Evolutionary conservation across 2,329 filamentous ascomycete genomes (phyloP).

Genomic region (Apiospora hydei): DNA sequence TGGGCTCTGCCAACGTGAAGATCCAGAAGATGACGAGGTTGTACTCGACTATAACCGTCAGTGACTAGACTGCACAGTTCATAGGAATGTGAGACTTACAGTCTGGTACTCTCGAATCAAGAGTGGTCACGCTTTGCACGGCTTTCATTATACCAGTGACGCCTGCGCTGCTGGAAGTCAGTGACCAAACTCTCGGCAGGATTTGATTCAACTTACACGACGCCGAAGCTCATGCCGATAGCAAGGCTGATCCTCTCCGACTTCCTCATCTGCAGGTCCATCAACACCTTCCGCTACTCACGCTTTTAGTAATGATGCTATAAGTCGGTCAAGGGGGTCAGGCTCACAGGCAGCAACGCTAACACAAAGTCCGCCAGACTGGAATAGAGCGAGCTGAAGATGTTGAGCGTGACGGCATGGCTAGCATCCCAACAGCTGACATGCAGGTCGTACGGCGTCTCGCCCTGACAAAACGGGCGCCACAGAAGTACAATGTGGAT

Average conservation of each 20-base stretch:
- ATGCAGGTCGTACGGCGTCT: background rate
- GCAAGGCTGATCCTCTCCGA: background rate
- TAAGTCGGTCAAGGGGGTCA: background rate
- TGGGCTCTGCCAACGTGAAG: background rate
- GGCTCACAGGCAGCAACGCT: background rate
- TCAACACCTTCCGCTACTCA: background rate
- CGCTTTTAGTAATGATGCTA: background rate
- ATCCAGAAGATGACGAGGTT: constrained; percentile 8
- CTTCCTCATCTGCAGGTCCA: background rate
- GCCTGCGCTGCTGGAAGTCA: background rate
- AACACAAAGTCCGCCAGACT: background rate
- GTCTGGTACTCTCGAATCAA: background rate
- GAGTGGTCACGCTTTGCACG: background rate
- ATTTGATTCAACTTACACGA: background rate
- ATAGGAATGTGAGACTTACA: background rate
- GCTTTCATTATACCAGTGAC: background rate
- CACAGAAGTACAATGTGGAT: background rate
- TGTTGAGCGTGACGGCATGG: background rate
- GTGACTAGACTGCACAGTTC: background rate
- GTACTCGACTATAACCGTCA: background rate
- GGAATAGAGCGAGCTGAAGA: background rate
- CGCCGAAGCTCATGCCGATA: background rate
- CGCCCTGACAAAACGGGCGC: background rate
- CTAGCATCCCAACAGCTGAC: background rate
- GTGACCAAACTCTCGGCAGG: background rate